Percentiles rank a stretch among this genome's conserved stretches.
Evolutionary conservation across 345 rosid species (phyloP).

Genomic region (Stellera chamaejasme): DNA sequence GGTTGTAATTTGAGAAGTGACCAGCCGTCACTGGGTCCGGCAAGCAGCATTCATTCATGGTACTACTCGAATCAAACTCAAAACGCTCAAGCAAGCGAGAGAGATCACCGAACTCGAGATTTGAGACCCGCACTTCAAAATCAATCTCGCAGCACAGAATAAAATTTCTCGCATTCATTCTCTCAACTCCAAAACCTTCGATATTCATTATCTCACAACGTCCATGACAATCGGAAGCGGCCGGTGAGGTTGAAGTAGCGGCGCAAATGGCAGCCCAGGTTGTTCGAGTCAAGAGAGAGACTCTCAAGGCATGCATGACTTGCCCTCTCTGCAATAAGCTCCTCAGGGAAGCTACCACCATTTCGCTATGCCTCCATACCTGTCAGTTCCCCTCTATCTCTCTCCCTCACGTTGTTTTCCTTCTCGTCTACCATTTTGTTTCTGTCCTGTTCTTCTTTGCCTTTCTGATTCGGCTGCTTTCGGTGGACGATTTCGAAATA

Average conservation of each 20-base stretch:
- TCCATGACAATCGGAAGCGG: neutral
- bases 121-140: too few species aligned
- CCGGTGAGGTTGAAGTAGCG: too few species aligned
- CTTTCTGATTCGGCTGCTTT: conserved; percentile 3
- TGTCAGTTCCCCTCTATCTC: conserved; percentile 30
- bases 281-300: conserved; percentile 43
- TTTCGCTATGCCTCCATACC: conserved; percentile 72
- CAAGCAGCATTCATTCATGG: too few species aligned
- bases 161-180: conserved; percentile 9
- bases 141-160: neutral
- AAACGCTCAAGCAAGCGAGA: too few species aligned
- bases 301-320: conserved; percentile 60
- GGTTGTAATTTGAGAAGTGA: too few species aligned
- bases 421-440: neutral
- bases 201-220: neutral
- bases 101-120: too few species aligned
- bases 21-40: too few species aligned
- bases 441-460: neutral
- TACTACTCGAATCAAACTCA: too few species aligned
- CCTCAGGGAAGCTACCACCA: conserved; percentile 60
- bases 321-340: conserved; percentile 64
- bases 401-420: neutral
- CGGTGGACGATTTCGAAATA: too few species aligned
- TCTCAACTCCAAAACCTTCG: conserved; percentile 3
- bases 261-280: conserved; percentile 32